Evolutionary conservation across 345 rosid genomes (phyloP), one percentile per base, ranked within the genome.

Genomic region (Salix exigua): DNA sequence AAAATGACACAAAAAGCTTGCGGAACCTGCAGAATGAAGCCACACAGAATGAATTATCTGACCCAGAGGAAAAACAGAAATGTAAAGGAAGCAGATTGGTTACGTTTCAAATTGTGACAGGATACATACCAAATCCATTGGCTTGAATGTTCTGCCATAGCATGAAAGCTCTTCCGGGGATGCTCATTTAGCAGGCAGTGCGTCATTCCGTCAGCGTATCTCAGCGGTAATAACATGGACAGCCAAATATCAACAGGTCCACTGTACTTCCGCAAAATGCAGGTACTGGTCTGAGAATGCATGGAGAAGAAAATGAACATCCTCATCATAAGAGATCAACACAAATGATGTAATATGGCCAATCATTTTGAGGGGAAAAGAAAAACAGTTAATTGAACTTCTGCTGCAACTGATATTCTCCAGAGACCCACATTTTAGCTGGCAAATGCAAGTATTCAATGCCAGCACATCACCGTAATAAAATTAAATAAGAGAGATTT

Each of bases 101-200:
- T 23, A 9, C 7, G 30, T 6, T 4, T 31, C 28, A 33, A 19
- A 50, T 28, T 70, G 33, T 38, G 63, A 25, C 72, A 77, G 50
- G 66, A 78, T 4, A 37, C 88, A 37, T 88, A 93, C 97, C 96
- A 91, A 80, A 93, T 85, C 99, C 99, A 93, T 38, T 89, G 94
- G 89, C 97, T 91, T 5, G 78, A 84, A 84, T 90, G 94, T 65
- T 88, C 87, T n/a, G 93, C 84, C 97, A 91, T 90, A 58, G 97
- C 99, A 63, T 42, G 71, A 72, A 82, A 87, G 89, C 90, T 93
- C 87, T 84, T 91, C 68, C 30, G 17, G n/a, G 96, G 91, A 40
- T 87, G 84, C 83, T 86, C 82, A 37, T 85, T 91, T 63, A 85
- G 79, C 74, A 87, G 61, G 73, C 88, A 89, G 58, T 67, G 73